Conservation (phyloP, 208 protist species). For the Polymyxa betae region DNA sequence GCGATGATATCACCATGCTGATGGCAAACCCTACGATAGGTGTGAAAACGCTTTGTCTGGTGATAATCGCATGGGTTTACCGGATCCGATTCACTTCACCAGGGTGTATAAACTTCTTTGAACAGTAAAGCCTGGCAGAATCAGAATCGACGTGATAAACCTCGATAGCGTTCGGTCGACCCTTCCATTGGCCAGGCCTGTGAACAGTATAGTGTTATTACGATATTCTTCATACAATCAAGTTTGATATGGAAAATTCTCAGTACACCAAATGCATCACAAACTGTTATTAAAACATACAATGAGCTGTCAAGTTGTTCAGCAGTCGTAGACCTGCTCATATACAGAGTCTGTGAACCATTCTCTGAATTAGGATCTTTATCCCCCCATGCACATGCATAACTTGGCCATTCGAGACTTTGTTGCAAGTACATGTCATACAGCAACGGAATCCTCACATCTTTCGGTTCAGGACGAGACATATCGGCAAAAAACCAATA, state of each 20-base stretch:
- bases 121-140: not conserved
- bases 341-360: not conserved
- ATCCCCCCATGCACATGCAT: conserved; percentile 16
- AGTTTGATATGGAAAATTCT: not conserved
- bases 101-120: conserved; percentile 17
- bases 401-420: conserved; percentile 33
- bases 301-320: not conserved
- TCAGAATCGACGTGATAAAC: conserved; percentile 1
- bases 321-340: conserved; percentile 7
- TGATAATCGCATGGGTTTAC: not conserved
- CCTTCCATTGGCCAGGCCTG: conserved; percentile 23
- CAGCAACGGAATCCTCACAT: not conserved
- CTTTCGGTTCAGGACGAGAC: not conserved
- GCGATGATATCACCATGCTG: conserved; percentile 41
- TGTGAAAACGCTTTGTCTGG: no score
- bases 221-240: not conserved
- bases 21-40: not conserved
- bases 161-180: conserved; percentile 15
- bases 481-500: no score
- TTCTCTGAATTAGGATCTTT: not conserved
- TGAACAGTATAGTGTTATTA: not conserved
- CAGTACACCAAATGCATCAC: no score
- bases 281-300: no score
- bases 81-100: conserved; percentile 43
- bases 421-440: conserved; percentile 35